These are phyloP conservation scores for Malus asiatica DNA, from an alignment of 306 rosid genomes.

Conservation along the genomic window DNA sequence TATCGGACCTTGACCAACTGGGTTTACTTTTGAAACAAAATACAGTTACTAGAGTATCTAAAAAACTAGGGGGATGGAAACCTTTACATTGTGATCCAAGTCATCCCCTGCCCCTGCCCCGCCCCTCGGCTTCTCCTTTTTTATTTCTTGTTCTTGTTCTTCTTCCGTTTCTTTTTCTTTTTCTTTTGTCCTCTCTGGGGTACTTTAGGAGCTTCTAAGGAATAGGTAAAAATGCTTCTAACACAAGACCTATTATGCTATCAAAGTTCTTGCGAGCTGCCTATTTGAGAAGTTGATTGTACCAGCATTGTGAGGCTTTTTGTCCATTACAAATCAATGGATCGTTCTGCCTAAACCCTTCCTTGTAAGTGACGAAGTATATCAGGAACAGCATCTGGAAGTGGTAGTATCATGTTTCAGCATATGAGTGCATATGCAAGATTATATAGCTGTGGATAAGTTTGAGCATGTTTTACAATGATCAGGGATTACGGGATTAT, in stretches of 20 bases:
- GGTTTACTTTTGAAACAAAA: constrained; percentile 3
- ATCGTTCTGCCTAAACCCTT: constrained; percentile 7
- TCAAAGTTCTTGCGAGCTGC: constrained; percentile 7
- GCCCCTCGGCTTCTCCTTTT: background rate
- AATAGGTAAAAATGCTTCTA: constrained; percentile 11
- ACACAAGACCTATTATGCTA: background rate
- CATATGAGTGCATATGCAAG: background rate
- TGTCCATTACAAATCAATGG: constrained; percentile 4
- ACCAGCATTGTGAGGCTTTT: constrained; percentile 1
- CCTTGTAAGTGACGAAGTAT: background rate
- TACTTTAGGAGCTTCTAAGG: constrained; percentile 11
- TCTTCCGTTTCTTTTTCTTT: background rate
- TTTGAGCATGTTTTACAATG: background rate
- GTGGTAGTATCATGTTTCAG: constrained; percentile 1
- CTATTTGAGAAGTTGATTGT: background rate
- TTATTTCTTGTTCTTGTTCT: background rate
- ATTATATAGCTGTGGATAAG: background rate
- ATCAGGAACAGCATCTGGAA: constrained; percentile 1
- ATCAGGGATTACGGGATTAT: constrained; percentile 1
- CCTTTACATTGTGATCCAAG: constrained; percentile 13
- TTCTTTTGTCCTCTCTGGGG: background rate
- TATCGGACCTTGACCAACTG: constrained; percentile 9
- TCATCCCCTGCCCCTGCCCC: background rate
- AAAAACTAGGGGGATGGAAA: constrained; percentile 15
- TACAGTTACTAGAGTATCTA: constrained; percentile 6